Evolutionary conservation across 331 rosid species (phyloP).

Genomic region (Malus hybrid): DNA sequence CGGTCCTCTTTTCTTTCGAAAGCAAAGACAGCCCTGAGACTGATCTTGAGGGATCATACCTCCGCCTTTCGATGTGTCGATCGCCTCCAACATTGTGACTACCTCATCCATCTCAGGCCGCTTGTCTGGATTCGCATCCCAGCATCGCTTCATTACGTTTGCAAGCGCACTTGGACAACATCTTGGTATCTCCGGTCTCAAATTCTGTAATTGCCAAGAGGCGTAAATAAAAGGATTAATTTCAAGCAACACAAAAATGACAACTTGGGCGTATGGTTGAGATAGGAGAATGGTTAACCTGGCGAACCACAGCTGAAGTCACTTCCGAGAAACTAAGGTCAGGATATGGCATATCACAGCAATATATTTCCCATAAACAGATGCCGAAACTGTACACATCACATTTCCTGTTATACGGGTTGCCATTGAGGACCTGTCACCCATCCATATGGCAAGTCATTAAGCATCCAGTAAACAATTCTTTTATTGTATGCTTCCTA

Average conservation of each 20-base stretch:
- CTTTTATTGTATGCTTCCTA: not conserved
- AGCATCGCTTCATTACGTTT: conserved; percentile 91
- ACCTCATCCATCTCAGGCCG: conserved; percentile 99
- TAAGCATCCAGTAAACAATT: conserved; percentile 10
- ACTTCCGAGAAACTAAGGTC: conserved; percentile 97
- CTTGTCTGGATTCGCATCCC: conserved; percentile 93
- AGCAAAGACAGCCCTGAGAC: conserved; percentile 45
- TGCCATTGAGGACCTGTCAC: conserved; percentile 91
- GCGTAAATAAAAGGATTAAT: not conserved
- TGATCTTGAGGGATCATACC: conserved; percentile 74
- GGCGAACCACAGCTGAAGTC: conserved; percentile 97
- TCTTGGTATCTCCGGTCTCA: conserved; percentile 95
- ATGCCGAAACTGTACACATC: conserved; percentile 55
- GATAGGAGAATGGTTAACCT: conserved; percentile 36
- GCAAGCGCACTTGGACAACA: conserved; percentile 91
- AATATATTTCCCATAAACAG: conserved; percentile 71
- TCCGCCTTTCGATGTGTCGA: conserved; percentile 94
- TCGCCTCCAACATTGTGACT: conserved; percentile 90
- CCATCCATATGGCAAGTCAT: conserved; percentile 20
- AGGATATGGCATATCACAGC: conserved; percentile 99
- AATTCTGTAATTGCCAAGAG: conserved; percentile 47
- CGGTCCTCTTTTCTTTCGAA: conserved; percentile 79
- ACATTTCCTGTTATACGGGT: conserved; percentile 91
- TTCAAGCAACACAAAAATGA: not conserved
- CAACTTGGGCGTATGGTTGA: not conserved